These are phyloP conservation scores for Diaporthe sp. DNA, from an alignment of 2,329 filamentous ascomycete genomes.

Conservation along the genomic window DNA sequence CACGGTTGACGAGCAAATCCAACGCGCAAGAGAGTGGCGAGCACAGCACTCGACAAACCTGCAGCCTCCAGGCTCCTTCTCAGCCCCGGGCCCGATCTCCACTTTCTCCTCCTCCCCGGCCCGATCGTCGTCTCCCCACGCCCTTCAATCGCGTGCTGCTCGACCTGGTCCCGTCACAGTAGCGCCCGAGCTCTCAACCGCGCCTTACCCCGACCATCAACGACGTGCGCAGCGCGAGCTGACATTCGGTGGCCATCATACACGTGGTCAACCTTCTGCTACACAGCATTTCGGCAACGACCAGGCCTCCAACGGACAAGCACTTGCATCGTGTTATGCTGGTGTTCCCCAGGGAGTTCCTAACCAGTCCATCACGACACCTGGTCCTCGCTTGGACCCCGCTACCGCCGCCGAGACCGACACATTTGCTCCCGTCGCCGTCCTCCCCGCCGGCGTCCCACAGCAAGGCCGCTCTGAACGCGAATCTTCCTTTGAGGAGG, in stretches of 20 bases:
- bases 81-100: neutral
- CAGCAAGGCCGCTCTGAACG: neutral
- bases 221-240: neutral
- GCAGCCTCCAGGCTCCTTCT: neutral
- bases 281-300: neutral
- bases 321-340: neutral
- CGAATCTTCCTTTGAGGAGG: constrained; percentile 20
- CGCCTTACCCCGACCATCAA: neutral
- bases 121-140: constrained; percentile 13
- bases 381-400: neutral
- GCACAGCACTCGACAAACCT: neutral
- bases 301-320: neutral
- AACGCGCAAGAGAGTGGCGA: constrained; percentile 22
- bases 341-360: neutral
- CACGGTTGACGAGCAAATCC: constrained; percentile 30
- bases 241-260: neutral
- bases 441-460: constrained; percentile 47
- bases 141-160: neutral
- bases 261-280: constrained; percentile 1
- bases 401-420: neutral
- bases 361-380: neutral
- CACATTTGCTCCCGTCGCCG: constrained; percentile 43
- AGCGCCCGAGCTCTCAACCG: neutral
- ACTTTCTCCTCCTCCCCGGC: neutral
- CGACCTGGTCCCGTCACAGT: neutral